phyloP scores from a whole-genome alignment of 352 stramenopile genomes.

The Globisporangium rhizosaccharum region DNA sequence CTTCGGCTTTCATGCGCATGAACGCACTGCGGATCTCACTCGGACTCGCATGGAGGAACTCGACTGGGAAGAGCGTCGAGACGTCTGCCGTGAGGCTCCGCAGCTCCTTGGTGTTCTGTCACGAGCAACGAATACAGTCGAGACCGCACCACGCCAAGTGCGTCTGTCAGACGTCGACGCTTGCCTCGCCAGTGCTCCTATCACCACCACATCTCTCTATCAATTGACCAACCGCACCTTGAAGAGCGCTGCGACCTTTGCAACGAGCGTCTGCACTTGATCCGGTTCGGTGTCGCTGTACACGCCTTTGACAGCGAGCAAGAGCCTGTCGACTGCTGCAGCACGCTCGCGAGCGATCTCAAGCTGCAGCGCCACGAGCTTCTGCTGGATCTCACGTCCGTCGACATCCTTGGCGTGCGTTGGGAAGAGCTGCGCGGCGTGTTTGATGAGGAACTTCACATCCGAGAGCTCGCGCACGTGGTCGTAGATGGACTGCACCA shows the following conservation, averaged over 20 bases:
- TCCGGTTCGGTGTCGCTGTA: slow-evolving; percentile 82
- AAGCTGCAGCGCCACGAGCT: slow-evolving; percentile 59
- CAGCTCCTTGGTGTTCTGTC: slow-evolving; percentile 75
- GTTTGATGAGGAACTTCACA: slow-evolving; percentile 78
- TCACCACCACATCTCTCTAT: neutral
- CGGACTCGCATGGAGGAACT: slow-evolving; percentile 75
- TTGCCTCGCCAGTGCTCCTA: too few relatives aligned
- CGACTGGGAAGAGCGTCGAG: slow-evolving; percentile 57
- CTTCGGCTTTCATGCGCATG: slow-evolving; percentile 42
- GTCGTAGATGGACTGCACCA: slow-evolving; percentile 78
- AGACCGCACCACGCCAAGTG: too few relatives aligned
- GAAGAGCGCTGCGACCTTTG: slow-evolving; percentile 60
- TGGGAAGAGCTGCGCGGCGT: slow-evolving; percentile 70
- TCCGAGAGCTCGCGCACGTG: slow-evolving; percentile 66
- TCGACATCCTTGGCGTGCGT: slow-evolving; percentile 55
- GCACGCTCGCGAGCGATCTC: slow-evolving; percentile 56
- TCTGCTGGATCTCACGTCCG: slow-evolving; percentile 43
- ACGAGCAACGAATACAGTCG: slow-evolving; percentile 1
- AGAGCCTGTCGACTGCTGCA: slow-evolving; percentile 65
- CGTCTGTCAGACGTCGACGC: too few relatives aligned
- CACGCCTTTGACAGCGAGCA: slow-evolving; percentile 42
- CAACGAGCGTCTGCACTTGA: slow-evolving; percentile 47
- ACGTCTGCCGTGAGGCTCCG: slow-evolving; percentile 81
- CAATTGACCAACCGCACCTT: slow-evolving; percentile 27
- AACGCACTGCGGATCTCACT: slow-evolving; percentile 53